A percentile compares a stretch with the other conserved stretches of the same genome.
These are phyloP conservation scores for Acacia concinna DNA, from an alignment of 331 rosid genomes.

Conservation along the genomic window DNA sequence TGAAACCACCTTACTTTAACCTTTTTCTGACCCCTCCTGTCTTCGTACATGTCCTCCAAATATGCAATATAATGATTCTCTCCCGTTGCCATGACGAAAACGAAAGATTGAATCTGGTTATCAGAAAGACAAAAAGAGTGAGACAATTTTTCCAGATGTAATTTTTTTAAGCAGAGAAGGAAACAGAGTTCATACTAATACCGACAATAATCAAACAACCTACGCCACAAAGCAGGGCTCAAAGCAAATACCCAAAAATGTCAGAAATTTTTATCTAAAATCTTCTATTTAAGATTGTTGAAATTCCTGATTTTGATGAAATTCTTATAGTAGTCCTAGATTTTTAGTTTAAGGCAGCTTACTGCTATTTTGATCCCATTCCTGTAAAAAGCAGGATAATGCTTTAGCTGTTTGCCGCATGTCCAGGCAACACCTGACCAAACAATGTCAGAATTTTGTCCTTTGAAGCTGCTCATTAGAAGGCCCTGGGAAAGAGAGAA, in stretches of 20 bases:
- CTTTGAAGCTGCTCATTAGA: conserved; percentile 54
- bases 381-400: conserved; percentile 77
- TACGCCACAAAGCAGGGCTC: neutral
- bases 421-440: conserved; percentile 96
- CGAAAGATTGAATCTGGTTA: conserved; percentile 84
- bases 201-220: neutral
- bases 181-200: neutral
- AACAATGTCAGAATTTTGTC: conserved; percentile 67
- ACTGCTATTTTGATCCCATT: conserved; percentile 88
- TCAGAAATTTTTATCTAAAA: neutral
- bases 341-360: conserved; percentile 35
- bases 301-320: neutral
- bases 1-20: conserved; percentile 99
- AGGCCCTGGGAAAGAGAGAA: conserved; percentile 51
- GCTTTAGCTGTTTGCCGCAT: conserved; percentile 95
- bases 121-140: conserved; percentile 27
- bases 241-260: neutral
- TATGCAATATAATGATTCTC: conserved; percentile 86
- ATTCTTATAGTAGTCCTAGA: neutral
- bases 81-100: conserved; percentile 95
- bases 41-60: conserved; percentile 98
- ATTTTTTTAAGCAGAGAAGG: neutral
- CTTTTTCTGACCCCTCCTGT: conserved; percentile 88
- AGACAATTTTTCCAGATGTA: conserved; percentile 25
- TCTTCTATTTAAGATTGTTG: neutral